These are phyloP conservation scores for Zoysia japonica DNA, from an alignment of 176 grass and related monocot genomes.

Conservation along the genomic window DNA sequence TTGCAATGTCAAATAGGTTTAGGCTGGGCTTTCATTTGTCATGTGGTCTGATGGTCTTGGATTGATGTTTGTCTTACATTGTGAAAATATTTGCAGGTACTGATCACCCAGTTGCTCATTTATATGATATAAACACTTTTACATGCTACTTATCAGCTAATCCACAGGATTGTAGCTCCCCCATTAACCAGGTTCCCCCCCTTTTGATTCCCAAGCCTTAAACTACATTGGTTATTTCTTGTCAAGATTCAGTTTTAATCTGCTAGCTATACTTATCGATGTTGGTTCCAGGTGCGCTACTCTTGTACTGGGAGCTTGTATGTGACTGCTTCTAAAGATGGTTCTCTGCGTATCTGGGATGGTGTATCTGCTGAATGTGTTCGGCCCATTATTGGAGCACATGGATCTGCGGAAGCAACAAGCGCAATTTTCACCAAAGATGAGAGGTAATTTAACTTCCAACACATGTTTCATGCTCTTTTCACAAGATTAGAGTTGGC, in stretches of 20 bases:
- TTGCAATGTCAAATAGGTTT: constrained; percentile 22
- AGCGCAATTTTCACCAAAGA: constrained; percentile 90
- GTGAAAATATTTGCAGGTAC: constrained; percentile 64
- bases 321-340: constrained; percentile 94
- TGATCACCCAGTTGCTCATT: constrained; percentile 89
- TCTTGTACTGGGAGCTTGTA: constrained; percentile 83
- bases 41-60: not conserved
- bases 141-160: constrained; percentile 86
- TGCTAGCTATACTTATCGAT: constrained; percentile 26
- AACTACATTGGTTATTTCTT: constrained; percentile 13
- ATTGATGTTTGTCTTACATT: not conserved
- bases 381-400: constrained; percentile 75
- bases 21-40: constrained; percentile 11
- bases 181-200: constrained; percentile 78
- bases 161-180: constrained; percentile 60
- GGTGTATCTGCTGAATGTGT: constrained; percentile 85
- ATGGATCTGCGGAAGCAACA: constrained; percentile 78
- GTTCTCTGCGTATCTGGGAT: constrained; percentile 79
- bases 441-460: constrained; percentile 57
- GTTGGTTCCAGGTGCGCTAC: constrained; percentile 66
- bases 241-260: constrained; percentile 15
- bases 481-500: not conserved
- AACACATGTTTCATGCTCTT: not conserved
- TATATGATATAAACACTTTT: constrained; percentile 98
- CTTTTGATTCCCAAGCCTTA: constrained; percentile 15